Evolutionary conservation across 352 stramenopile species (phyloP), one percentile per base, ranked within the genome.

Genomic region (Globisporangium camurandrum): DNA sequence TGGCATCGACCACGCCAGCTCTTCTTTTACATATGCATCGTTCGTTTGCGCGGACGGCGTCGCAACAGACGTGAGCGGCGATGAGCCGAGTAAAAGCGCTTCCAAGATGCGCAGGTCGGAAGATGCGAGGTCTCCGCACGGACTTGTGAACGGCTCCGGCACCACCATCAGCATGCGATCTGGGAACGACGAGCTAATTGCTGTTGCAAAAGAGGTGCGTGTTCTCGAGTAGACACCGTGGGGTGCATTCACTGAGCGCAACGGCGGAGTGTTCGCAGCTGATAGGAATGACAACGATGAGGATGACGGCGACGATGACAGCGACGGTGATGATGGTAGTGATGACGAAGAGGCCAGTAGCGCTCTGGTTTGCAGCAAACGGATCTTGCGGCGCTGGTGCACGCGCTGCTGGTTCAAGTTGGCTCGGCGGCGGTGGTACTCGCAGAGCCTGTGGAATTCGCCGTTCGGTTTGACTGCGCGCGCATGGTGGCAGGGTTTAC

Each of bases 391-490:
- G 19, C 61, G 61, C 52, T 68, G 48, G 24, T 61, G 52, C 49
- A 57, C 57, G 3, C 61, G 61, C 14, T 50, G 54, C 51, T 74
- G 65, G 50, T 69, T 68, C 46, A 59, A 47, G 51, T 74, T 74
- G 31, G 63, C 61, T 39, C 68, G 66, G 16, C 53, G 51, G 4
- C 65, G 65, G 38, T 74, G 65, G 14, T 57, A 55, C 20, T 66
- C 44, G 34, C 65, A 74, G 23, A 70, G 59, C 23, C 57, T 59
- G 41, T 74, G 65, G 27, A 43, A 48, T 30, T 67, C 56, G 10
- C 66, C 66, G 36, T 71, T 75, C 31, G 62, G 55, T 38, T 71
- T 75, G 53, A 61, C 42, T 2, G 66, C 62, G 26, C 62, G 59
- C 2, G 56, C 41, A 38, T 69, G 59, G n/a, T 34, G 31, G 50